Conservation (phyloP, 371 early-diverging fungal genomes). For the Mortierella sp. region DNA sequence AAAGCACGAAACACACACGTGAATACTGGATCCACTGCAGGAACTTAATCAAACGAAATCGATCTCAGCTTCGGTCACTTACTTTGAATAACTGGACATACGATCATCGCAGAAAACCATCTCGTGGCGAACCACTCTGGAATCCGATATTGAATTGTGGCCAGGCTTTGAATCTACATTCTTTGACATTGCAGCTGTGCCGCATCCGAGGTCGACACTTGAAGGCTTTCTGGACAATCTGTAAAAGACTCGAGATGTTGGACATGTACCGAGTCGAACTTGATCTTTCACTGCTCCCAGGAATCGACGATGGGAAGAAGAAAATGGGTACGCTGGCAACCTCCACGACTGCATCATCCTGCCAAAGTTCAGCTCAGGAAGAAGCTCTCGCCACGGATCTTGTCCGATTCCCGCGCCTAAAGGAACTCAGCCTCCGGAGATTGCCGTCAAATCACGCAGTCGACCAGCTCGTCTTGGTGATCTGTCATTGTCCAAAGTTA, state of each 20-base stretch:
- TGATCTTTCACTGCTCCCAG: background rate
- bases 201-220: constrained; percentile 14
- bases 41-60: background rate
- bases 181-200: background rate
- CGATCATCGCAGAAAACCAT: background rate
- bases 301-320: background rate
- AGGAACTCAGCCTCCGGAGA: background rate
- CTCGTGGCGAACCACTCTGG: background rate
- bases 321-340: no score
- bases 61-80: background rate
- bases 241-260: background rate
- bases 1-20: background rate
- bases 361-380: background rate
- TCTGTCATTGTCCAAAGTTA: constrained; percentile 16
- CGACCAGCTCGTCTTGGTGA: constrained; percentile 7
- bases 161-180: background rate
- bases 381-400: no score
- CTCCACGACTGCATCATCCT: background rate
- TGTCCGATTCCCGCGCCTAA: constrained; percentile 18
- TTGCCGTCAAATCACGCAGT: background rate
- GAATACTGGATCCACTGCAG: constrained; percentile 2
- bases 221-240: constrained; percentile 16
- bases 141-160: background rate
- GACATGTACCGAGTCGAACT: background rate
- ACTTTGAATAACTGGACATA: background rate